These are phyloP conservation scores for Starmera caribaea DNA, from an alignment of 805 yeast genomes.

Conservation along the genomic window DNA sequence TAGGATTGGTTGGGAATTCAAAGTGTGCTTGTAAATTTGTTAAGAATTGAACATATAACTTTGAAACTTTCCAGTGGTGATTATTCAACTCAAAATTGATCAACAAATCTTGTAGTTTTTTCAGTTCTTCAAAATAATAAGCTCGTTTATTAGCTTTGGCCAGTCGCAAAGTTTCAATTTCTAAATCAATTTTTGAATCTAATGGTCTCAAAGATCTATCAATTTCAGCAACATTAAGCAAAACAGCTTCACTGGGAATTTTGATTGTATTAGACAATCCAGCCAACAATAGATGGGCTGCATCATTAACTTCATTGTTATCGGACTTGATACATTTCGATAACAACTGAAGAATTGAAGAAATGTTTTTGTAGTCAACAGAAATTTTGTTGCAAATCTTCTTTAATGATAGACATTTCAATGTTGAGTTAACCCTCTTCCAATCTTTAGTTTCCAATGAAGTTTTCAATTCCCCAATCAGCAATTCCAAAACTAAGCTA, in stretches of 20 bases:
- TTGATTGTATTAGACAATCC: slow-evolving; percentile 30
- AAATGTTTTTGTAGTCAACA: slow-evolving; percentile 45
- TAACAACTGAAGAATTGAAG: slow-evolving; percentile 36
- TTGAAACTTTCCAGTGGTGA: slow-evolving; percentile 49
- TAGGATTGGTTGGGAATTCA: slow-evolving; percentile 34
- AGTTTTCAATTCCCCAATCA: slow-evolving; percentile 38
- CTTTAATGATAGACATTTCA: slow-evolving; percentile 46
- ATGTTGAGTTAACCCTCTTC: slow-evolving; percentile 53
- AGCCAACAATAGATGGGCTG: slow-evolving; percentile 44
- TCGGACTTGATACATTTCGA: slow-evolving; percentile 48
- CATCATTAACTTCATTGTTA: slow-evolving; percentile 39
- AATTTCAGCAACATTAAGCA: slow-evolving; percentile 32
- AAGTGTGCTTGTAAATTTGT: slow-evolving; percentile 42
- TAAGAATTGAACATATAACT: slow-evolving; percentile 39
- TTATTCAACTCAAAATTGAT: slow-evolving; percentile 17
- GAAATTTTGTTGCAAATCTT: slow-evolving; percentile 49
- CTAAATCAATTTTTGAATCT: slow-evolving; percentile 45
- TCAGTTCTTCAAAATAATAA: slow-evolving; percentile 29
- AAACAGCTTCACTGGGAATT: slow-evolving; percentile 44
- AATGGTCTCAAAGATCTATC: slow-evolving; percentile 48
- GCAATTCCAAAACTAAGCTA: slow-evolving; percentile 36
- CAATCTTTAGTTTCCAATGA: slow-evolving; percentile 41
- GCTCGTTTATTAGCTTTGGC: slow-evolving; percentile 55
- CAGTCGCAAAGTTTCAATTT: slow-evolving; percentile 45
- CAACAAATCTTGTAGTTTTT: slow-evolving; percentile 30